Conservation (phyloP, 2,329 filamentous ascomycete species). For the Pseudogymnoascus sp. region DNA sequence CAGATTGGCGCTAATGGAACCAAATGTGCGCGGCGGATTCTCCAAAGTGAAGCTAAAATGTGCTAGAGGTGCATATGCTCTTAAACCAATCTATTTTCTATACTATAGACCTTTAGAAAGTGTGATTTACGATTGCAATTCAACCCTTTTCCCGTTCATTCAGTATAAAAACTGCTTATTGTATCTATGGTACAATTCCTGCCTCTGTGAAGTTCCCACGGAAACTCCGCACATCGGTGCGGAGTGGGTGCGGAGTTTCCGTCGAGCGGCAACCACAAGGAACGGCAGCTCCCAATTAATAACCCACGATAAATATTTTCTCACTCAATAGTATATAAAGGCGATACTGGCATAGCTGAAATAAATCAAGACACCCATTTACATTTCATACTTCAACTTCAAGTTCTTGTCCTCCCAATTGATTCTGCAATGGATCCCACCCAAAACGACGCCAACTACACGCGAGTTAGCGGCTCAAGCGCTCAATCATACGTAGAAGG, state of each 20-base stretch:
- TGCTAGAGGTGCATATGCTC: no score
- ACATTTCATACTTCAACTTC: neutral
- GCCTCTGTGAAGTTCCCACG: neutral
- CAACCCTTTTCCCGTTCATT: neutral
- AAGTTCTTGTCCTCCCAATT: neutral
- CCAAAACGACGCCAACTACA: neutral
- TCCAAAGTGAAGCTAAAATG: no score
- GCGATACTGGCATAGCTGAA: neutral
- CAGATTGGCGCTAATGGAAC: no score
- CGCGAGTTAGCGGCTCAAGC: neutral
- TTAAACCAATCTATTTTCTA: neutral
- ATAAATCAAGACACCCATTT: neutral
- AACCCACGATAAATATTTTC: neutral
- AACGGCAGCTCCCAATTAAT: neutral
- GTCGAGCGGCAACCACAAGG: neutral
- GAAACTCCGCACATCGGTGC: neutral
- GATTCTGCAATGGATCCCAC: neutral
- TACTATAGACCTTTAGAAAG: neutral
- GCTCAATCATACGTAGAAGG: constrained; percentile 41
- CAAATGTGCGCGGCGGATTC: no score
- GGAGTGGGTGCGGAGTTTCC: no score
- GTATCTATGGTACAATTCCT: neutral
- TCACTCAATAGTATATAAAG: neutral
- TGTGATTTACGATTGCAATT: neutral
- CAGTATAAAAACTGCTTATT: neutral